phyloP scores from a whole-genome alignment of 2,329 filamentous ascomycete species.

The Colletotrichum higginsianum region DNA sequence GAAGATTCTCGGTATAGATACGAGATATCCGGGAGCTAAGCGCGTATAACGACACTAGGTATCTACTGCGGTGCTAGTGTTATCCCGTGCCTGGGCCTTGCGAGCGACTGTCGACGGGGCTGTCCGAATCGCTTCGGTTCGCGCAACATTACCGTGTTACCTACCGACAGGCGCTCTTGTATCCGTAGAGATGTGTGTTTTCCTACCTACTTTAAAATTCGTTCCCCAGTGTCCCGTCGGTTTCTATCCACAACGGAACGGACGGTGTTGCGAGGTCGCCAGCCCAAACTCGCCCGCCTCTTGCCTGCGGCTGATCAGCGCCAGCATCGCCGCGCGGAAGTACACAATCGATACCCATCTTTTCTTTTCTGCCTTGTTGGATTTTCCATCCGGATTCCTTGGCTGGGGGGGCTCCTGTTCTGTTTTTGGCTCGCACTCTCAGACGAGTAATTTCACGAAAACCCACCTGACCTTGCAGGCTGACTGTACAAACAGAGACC shows the following conservation, averaged over 20 bases:
- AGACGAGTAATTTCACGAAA: background rate
- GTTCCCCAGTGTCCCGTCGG: background rate
- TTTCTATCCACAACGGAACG: background rate
- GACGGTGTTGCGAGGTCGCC: background rate
- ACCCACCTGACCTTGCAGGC: slow-evolving; percentile 9
- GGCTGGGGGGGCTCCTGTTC: background rate
- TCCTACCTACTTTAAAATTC: background rate
- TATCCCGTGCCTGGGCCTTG: background rate
- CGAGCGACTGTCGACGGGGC: background rate
- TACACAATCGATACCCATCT: background rate
- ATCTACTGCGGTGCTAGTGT: background rate
- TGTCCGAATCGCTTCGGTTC: background rate
- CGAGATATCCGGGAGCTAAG: slow-evolving; percentile 7
- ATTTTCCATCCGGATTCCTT: background rate
- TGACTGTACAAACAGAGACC: slow-evolving; percentile 2
- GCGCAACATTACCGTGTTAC: background rate
- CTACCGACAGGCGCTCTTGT: background rate
- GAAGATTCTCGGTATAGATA: slow-evolving; percentile 1
- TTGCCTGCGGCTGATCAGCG: background rate
- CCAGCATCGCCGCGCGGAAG: background rate
- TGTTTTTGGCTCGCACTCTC: slow-evolving; percentile 10
- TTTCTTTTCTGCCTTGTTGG: background rate
- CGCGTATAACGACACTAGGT: slow-evolving; percentile 5
- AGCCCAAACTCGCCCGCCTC: background rate
- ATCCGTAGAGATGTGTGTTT: background rate